Evolutionary conservation across 805 yeast species (phyloP), one percentile per base, ranked within the genome.

Genomic region (Hanseniaspora singularis): DNA sequence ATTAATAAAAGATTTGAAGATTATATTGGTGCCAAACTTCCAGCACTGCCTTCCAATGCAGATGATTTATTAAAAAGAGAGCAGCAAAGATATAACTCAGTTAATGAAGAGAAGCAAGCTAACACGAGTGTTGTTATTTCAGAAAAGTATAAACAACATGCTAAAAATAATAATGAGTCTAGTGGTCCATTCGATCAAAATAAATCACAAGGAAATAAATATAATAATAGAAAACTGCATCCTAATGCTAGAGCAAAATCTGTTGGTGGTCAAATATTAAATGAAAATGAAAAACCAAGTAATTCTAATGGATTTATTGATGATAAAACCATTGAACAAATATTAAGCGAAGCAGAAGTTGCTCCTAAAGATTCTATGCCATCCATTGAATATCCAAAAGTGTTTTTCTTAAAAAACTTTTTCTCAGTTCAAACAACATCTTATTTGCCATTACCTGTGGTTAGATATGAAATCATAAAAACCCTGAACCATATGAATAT

Each of bases 361-460:
- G 87, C 94, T 12, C 74, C 77, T 49, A 76, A 80, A 2, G 85
- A 84, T 47, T 65, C 81, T 14, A 87, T 88, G 96, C 95, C 94
- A 23, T 86, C 96, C 0, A 86, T 89, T 60, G 96, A 88, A 58
- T 85, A 78, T 59, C 95, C 96, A 51, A 81, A 81, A 64, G 88
- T 95, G 1, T 72, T 88, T 53, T 87, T 86, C 67, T 71, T 88
- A 61, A 85, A 87, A 60, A 96, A 96, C 1, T 88, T 89, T 58
- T 88, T 88, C 64, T 79, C 89, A 50, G 96, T 88, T 40, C 96
- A 88, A 64, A 84, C 95, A 1, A 88, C 97, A 0, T 86, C 96
- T 2, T 84, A 95, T 3, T 86, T 86, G 56, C 92, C 95, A 16
- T 69, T 89, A 48, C 88, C 94, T 11, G 82, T 84, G 52, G 87